These are phyloP conservation scores for Naganishia onofrii DNA, from an alignment of 768 basidiomycete species.

Conservation along the genomic window DNA sequence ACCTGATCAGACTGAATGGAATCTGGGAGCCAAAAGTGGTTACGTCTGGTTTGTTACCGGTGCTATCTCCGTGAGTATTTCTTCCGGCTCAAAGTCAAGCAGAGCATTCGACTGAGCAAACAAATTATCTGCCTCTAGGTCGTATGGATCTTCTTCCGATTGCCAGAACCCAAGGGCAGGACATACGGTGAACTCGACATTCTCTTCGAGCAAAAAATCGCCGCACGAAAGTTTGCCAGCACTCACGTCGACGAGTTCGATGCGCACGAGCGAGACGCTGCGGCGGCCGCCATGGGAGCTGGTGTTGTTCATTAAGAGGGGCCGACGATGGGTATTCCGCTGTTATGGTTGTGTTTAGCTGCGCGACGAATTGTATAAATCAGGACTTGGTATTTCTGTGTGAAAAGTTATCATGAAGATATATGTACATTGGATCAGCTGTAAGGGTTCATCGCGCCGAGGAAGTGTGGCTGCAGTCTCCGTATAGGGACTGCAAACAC, in stretches of 20 bases:
- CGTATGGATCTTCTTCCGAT: constrained; percentile 39
- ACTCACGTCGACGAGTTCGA: constrained; percentile 40
- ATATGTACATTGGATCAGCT: neutral
- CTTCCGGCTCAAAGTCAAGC: neutral
- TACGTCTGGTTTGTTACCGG: constrained; percentile 27
- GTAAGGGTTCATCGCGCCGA: too few species aligned
- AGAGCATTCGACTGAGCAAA: neutral
- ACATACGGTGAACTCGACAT: constrained; percentile 51
- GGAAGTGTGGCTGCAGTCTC: too few species aligned
- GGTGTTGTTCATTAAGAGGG: neutral
- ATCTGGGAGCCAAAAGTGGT: constrained; percentile 30
- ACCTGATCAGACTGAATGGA: constrained; percentile 32
- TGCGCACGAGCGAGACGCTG: constrained; percentile 23
- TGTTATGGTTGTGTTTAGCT: neutral
- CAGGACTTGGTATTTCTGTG: neutral
- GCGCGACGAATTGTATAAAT: neutral
- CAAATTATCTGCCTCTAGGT: neutral
- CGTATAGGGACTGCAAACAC: too few species aligned
- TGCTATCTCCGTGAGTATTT: constrained; percentile 20
- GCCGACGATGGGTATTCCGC: too few species aligned
- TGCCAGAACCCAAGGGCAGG: constrained; percentile 49
- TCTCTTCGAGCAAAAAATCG: constrained; percentile 44
- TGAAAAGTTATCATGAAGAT: neutral
- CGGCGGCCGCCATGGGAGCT: neutral
- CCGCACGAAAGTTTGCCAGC: constrained; percentile 43